Conservation (phyloP, 176 grass and related monocot genomes). For the Cenchrus purpureus region DNA sequence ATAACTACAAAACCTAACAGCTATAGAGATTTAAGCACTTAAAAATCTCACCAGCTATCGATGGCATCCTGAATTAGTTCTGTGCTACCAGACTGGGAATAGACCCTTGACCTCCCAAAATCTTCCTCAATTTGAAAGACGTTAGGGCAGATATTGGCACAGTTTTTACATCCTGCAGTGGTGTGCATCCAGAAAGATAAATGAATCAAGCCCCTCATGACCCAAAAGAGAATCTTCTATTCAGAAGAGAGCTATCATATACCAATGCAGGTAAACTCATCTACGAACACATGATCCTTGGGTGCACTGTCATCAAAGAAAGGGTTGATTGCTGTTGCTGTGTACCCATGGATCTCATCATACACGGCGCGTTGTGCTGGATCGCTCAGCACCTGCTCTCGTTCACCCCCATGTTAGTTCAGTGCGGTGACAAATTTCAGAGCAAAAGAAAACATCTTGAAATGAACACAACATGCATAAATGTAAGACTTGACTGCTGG, state of each 20-base stretch:
- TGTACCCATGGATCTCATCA: constrained; percentile 89
- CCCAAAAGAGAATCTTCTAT: constrained; percentile 9
- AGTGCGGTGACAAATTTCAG: constrained; percentile 18
- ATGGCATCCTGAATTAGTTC: constrained; percentile 83
- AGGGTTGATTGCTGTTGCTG: constrained; percentile 76
- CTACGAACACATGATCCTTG: constrained; percentile 82
- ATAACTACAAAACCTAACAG: background rate
- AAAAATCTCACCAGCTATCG: constrained; percentile 74
- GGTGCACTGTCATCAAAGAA: constrained; percentile 82
- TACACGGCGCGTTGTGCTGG: constrained; percentile 78
- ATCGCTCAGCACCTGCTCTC: constrained; percentile 81
- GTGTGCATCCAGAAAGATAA: constrained; percentile 37
- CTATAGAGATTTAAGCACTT: constrained; percentile 13
- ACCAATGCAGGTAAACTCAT: constrained; percentile 97
- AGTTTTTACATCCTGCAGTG: constrained; percentile 75
- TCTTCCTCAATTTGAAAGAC: constrained; percentile 88
- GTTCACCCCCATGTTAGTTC: constrained; percentile 48
- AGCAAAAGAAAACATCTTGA: background rate
- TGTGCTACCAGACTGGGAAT: constrained; percentile 60
- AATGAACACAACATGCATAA: background rate
- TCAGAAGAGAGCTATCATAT: constrained; percentile 8
- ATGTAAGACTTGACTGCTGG: background rate
- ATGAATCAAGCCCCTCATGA: background rate
- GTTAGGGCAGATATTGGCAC: constrained; percentile 75
- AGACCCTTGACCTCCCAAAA: constrained; percentile 83